Percentiles rank a stretch among this genome's conserved stretches.
These are phyloP conservation scores for Cenchrus americanus DNA, from an alignment of 176 grass and related monocot genomes.

Conservation along the genomic window DNA sequence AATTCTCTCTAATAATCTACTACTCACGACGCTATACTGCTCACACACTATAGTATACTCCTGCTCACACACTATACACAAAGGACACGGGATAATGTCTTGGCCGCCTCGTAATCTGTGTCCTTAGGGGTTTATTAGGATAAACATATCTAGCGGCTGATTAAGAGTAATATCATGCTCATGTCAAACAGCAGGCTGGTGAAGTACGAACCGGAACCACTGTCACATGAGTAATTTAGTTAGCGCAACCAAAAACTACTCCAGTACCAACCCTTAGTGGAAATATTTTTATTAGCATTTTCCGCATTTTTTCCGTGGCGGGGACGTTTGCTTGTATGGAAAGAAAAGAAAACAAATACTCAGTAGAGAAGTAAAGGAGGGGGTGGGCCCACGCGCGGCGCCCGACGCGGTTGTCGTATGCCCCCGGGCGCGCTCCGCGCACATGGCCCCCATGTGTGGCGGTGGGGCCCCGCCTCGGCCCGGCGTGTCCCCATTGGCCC, in stretches of 20 bases:
- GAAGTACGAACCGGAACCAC: background rate
- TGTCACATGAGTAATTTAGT: background rate
- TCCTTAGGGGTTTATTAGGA: slow-evolving; percentile 4
- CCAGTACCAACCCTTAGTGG: background rate
- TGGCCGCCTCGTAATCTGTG: slow-evolving; percentile 14
- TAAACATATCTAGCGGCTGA: slow-evolving; percentile 21
- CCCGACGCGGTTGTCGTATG: slow-evolving; percentile 36
- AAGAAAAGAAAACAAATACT: too few relatives aligned
- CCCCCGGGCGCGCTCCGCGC: background rate
- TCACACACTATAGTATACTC: too few relatives aligned
- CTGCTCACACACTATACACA: too few relatives aligned
- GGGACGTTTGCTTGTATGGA: background rate
- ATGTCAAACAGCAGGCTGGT: slow-evolving; percentile 37
- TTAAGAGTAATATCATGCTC: background rate
- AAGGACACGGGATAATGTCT: background rate
- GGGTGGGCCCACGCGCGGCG: background rate
- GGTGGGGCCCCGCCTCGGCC: background rate
- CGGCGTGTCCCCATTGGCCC: slow-evolving; percentile 18
- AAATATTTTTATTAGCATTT: background rate
- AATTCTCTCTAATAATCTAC: background rate
- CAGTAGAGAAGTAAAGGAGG: accelerated
- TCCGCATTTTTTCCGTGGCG: background rate
- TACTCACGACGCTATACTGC: too few relatives aligned
- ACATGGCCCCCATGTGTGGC: slow-evolving; percentile 51
- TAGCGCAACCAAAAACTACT: background rate